Evolutionary conservation across 371 early-diverging fungal species (phyloP).

Genomic region (Mucor indicus): DNA sequence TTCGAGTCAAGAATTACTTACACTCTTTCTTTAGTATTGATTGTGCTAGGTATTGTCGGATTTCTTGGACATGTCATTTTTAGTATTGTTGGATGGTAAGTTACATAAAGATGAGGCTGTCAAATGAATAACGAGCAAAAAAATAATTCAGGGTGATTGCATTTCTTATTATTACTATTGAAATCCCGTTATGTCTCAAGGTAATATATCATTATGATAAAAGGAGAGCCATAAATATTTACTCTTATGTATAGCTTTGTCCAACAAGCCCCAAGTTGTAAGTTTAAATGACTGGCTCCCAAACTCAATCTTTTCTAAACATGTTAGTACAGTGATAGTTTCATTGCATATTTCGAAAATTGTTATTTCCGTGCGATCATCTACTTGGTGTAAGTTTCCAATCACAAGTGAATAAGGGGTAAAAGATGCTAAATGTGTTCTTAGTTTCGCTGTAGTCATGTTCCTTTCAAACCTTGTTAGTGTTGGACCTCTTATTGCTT

Average conservation of each 20-base stretch:
- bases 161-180: constrained; percentile 21
- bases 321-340: constrained; percentile 22
- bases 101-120: no score
- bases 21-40: constrained; percentile 32
- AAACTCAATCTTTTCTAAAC: no score
- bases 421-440: background rate
- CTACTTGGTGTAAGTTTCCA: constrained; percentile 46
- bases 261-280: constrained; percentile 34
- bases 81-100: constrained; percentile 49
- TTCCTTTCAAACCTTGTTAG: constrained; percentile 33
- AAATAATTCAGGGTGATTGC: constrained; percentile 33
- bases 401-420: no score
- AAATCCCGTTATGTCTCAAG: constrained; percentile 29
- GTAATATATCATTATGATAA: constrained; percentile 13
- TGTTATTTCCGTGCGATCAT: constrained; percentile 39
- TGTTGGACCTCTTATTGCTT: constrained; percentile 32
- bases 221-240: no score
- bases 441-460: constrained; percentile 47
- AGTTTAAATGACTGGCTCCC: no score
- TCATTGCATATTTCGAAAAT: constrained; percentile 41
- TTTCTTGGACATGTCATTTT: constrained; percentile 32
- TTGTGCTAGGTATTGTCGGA: constrained; percentile 41
- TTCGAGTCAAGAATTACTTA: background rate
- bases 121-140: no score
- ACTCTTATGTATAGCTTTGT: constrained; percentile 16